Evolutionary conservation across 2,329 filamentous ascomycete genomes (phyloP), one percentile per base, ranked within the genome.

Genomic region (Pestalotiopsis sp.): DNA sequence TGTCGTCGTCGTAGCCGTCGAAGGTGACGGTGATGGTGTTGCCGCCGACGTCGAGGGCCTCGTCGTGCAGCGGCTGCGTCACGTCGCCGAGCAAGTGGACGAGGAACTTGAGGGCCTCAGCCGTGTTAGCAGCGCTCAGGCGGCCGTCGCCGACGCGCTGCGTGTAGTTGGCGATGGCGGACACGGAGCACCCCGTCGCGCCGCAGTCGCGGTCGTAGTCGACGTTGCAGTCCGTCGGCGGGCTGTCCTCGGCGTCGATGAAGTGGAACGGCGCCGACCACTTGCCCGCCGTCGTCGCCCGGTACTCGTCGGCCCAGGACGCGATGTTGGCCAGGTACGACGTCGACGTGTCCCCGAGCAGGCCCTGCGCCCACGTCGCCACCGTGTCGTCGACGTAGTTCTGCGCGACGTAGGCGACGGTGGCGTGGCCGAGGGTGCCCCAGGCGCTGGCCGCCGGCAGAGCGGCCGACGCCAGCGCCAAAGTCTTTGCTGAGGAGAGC

Each of bases 21-120:
- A 84, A 87, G 1, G 75, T 78, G 0, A 87, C 84, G 0, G 72
- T 58, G 67, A 86, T 83, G 2, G 75, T 75, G 69, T 87, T 87
- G 0, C 85, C 85, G 58, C 85, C 85, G 2, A 78, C 72, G n/a
- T 79, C 75, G 38, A 82, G 75, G 9, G 79, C 77, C 72, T 83
- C 81, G 45, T 77, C 78, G 70, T 83, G 80, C 2, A 82, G 75
- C 1, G 81, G 80, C 70, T 83, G 79, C 73, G 83, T 80, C 58
- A 83, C 82, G 73, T 84, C 84, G 66, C 81, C 82, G 59, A 62
- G 25, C 14, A 62, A n/a, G 59, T 62, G 59, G 4, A 62, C 59
- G 14, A 62, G 59, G 31, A 71, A 69, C 68, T 68, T 69, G 40
- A 71, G 65, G 3, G 69, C 69, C 62, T 71, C 60, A 5, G 65